These are phyloP conservation scores for Ocimum tenuiflorum DNA, from an alignment of 257 asterid species.

Conservation along the genomic window DNA sequence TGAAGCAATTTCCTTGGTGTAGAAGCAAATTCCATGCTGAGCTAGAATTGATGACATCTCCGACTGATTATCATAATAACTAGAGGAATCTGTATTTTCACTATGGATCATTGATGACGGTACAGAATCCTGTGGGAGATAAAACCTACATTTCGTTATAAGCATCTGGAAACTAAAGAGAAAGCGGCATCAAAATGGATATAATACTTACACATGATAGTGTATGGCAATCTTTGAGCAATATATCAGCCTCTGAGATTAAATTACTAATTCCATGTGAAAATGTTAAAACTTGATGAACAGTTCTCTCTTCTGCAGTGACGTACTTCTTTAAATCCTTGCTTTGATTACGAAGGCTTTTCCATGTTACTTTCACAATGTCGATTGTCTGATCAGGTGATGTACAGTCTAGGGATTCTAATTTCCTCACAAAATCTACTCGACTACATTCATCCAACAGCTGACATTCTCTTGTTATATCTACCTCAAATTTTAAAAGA, in stretches of 20 bases:
- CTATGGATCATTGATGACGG: constrained; percentile 30
- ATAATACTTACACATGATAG: constrained; percentile 42
- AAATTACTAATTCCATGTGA: constrained; percentile 50
- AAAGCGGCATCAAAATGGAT: not conserved
- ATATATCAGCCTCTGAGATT: constrained; percentile 71
- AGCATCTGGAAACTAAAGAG: constrained; percentile 14
- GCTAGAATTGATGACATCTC: constrained; percentile 64
- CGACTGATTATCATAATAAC: constrained; percentile 60
- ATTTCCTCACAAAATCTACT: constrained; percentile 36
- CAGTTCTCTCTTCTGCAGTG: constrained; percentile 62
- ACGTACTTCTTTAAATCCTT: constrained; percentile 37
- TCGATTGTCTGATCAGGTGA: constrained; percentile 26
- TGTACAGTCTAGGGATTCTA: constrained; percentile 24
- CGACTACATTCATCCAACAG: constrained; percentile 86
- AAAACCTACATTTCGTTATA: constrained; percentile 9
- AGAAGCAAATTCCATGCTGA: constrained; percentile 76
- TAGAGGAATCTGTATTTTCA: constrained; percentile 37
- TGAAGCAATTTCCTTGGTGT: constrained; percentile 50
- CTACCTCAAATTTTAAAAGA: constrained; percentile 36
- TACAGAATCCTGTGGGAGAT: constrained; percentile 53
- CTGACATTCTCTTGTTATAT: constrained; percentile 38
- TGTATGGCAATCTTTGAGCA: constrained; percentile 50
- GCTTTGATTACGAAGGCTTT: constrained; percentile 41
- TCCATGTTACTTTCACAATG: constrained; percentile 68
- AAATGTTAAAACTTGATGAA: constrained; percentile 33